Conservation (phyloP, 2,329 filamentous ascomycete genomes). For the Raffaelea ambrosiae region DNA sequence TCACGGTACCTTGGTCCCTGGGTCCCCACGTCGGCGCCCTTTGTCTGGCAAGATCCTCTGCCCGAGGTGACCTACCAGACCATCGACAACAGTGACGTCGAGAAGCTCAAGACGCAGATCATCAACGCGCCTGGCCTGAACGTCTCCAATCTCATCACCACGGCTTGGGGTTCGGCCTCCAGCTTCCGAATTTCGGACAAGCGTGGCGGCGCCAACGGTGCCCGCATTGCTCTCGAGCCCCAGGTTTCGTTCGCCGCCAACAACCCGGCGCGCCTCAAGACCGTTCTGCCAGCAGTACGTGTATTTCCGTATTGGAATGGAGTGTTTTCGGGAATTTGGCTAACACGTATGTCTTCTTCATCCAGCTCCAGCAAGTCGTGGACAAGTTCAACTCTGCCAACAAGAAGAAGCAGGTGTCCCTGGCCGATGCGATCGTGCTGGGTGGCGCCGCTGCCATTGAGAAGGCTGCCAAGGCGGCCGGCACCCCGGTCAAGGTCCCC, state of each 20-base stretch:
- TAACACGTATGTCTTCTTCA: too few relatives aligned
- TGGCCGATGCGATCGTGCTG: constrained; percentile 71
- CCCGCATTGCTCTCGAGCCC: constrained; percentile 65
- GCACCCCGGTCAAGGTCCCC: constrained; percentile 44
- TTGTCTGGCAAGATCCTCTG: constrained; percentile 63
- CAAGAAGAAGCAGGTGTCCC: constrained; percentile 57
- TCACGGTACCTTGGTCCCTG: constrained; percentile 66
- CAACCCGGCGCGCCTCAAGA: constrained; percentile 56
- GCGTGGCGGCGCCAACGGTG: constrained; percentile 74
- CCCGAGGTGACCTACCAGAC: constrained; percentile 48
- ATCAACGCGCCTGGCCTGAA: constrained; percentile 47
- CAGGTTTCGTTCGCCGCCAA: constrained; percentile 67
- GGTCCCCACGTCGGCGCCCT: constrained; percentile 55
- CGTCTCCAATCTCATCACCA: constrained; percentile 51
- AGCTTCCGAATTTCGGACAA: constrained; percentile 70
- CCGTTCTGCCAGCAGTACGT: constrained; percentile 42
- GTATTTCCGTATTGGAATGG: background rate
- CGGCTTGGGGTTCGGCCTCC: constrained; percentile 61
- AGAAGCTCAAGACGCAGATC: constrained; percentile 58
- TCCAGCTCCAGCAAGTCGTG: constrained; percentile 52
- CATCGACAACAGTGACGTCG: constrained; percentile 54
- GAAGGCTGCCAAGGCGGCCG: constrained; percentile 45
- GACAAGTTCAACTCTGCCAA: constrained; percentile 48
- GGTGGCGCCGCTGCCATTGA: constrained; percentile 51
- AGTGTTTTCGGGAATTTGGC: background rate